Base-by-base conservation (phyloP, 495 filamentous ascomycete genomes). In the Penicillium simplicissimum region DNA sequence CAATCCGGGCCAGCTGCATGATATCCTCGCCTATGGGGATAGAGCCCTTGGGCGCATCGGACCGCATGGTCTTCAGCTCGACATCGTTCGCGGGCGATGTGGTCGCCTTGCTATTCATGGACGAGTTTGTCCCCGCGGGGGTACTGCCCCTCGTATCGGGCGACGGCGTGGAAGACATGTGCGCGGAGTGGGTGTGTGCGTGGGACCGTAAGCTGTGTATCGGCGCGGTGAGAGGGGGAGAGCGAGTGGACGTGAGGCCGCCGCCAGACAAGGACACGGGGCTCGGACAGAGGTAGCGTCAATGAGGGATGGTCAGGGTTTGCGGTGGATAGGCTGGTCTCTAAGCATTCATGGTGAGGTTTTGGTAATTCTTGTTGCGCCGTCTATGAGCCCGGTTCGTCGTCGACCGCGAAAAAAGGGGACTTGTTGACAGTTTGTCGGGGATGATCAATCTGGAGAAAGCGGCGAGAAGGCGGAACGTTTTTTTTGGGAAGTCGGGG, bases 1-100 rank as follows among this genome's bases (percentile, higher is more conserved):
- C 95, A 60, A 95, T 71, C 53, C 94, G 84, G 37, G 95, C 91
- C 67, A 97, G 83, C 76, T 97, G 94, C 92, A 98, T 96, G 55
- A 98, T 88, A 79, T 98, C 95, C 58, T 92, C 85, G 57, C 90
- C 90, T 1, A 89, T 53, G 5, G 87, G 85, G 35, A 87, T 76
- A 47, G 75, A 78, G 17, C 74, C 73, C 65, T 76, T 77, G 36
- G 67, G 64, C 17, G 55, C 69, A 58, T 73, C 73, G 19, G 80
- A 71, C 21, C 82, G 81, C 72, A 93, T 84, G 59, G 77, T 82
- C 55, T 87, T 86, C 55, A 94, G 79, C 73, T 93, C 91, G 67
- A 93, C 77, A 58, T 84, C 85, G 59, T 84, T 87, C 21, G 88
- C 86, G 31, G 85, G 77, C 14, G 79, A 82, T 2, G 81, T 77